phyloP scores from a whole-genome alignment of 2,329 filamentous ascomycete genomes.

The Colletotrichum sp. region DNA sequence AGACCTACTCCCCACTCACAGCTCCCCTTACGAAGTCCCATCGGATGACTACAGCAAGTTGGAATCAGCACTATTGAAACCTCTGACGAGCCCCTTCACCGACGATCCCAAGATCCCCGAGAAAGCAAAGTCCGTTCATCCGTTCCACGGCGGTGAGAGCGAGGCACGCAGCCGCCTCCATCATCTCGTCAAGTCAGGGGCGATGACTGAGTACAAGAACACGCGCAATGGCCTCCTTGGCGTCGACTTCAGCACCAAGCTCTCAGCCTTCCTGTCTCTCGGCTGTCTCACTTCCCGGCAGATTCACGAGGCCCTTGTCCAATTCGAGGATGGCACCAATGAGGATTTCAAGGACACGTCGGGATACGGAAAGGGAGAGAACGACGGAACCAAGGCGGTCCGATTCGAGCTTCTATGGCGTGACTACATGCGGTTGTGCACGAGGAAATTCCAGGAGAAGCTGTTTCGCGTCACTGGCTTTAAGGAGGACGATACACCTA shows the following conservation, averaged over 20 bases:
- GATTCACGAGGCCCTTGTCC: constrained; percentile 69
- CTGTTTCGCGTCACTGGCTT: constrained; percentile 73
- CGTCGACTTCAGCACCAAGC: constrained; percentile 74
- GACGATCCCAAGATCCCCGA: constrained; percentile 59
- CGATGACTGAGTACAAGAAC: constrained; percentile 69
- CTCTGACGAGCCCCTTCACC: constrained; percentile 57
- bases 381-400: constrained; percentile 71
- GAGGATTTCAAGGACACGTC: constrained; percentile 40
- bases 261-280: constrained; percentile 75
- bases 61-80: constrained; percentile 59
- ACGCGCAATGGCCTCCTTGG: constrained; percentile 77
- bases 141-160: constrained; percentile 72
- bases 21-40: constrained; percentile 68
- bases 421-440: constrained; percentile 82
- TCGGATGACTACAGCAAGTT: constrained; percentile 53
- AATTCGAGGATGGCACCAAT: constrained; percentile 70
- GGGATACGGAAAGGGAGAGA: constrained; percentile 75
- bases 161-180: constrained; percentile 62
- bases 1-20: constrained; percentile 59
- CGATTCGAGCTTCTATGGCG: constrained; percentile 79
- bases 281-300: constrained; percentile 77
- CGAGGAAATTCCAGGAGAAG: constrained; percentile 68
- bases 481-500: constrained; percentile 47
- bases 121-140: constrained; percentile 63
- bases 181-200: constrained; percentile 65